These are phyloP conservation scores for Cladosporium austrohemisphaericum DNA, from an alignment of 2,329 filamentous ascomycete species.

Conservation along the genomic window DNA sequence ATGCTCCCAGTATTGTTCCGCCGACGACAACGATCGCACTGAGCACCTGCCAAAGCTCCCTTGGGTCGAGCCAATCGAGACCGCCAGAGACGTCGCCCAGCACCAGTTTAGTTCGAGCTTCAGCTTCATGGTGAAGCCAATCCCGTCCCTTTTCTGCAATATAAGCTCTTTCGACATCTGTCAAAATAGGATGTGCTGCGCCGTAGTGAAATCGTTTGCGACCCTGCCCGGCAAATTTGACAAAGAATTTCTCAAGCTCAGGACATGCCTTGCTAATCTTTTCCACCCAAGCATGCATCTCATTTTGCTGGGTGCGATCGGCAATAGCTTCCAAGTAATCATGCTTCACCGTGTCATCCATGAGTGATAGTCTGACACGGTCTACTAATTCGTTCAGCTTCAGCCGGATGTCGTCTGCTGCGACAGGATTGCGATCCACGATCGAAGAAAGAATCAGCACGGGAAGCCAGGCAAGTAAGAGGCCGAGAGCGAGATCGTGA, in stretches of 20 bases:
- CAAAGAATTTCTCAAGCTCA: constrained; percentile 36
- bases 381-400: constrained; percentile 41
- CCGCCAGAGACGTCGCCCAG: constrained; percentile 31
- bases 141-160: constrained; percentile 37
- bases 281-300: constrained; percentile 27
- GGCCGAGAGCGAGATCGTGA: constrained; percentile 44
- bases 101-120: constrained; percentile 35
- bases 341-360: constrained; percentile 27
- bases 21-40: constrained; percentile 37
- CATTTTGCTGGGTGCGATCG: constrained; percentile 22
- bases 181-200: constrained; percentile 41
- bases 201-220: constrained; percentile 37
- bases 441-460: constrained; percentile 44
- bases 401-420: constrained; percentile 37
- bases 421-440: constrained; percentile 45
- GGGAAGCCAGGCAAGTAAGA: constrained; percentile 45
- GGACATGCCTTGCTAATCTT: constrained; percentile 25
- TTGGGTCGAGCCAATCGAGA: constrained; percentile 41
- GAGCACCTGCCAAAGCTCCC: constrained; percentile 43
- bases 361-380: constrained; percentile 33
- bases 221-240: constrained; percentile 40
- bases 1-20: constrained; percentile 37
- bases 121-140: constrained; percentile 35
- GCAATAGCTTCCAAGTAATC: constrained; percentile 31
- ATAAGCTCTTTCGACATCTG: constrained; percentile 40